Base-by-base conservation (phyloP, 1,284 basidiomycete genomes). In the Melanopsichium pennsylvanicum region DNA sequence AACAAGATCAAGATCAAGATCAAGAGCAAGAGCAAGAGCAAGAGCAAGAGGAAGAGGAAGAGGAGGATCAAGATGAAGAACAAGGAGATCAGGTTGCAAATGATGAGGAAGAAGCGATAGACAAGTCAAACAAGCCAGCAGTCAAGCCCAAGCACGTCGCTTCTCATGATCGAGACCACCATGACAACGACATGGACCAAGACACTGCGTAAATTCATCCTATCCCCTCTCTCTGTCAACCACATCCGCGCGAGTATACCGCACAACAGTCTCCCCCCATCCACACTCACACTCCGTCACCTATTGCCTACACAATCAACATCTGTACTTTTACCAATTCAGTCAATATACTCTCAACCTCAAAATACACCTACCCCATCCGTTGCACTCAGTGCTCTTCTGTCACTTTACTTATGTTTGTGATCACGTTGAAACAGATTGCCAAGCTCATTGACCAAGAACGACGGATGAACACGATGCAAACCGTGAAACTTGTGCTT, bases 141-240 rank as follows among this genome's bases (percentile, higher is more conserved):
- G 42, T n/a, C n/a, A 45, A 8, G 38, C 44, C 18, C 35, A 38
- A 29, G n/a, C n/a, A n/a, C 13, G 11, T 33, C n/a, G 9, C 45
- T n/a, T 11, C 38, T n/a, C 29, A 29, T 7, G 13, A 29, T 16
- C n/a, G n/a, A 23, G 19, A 10, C 4, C 26, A 50, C 15, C 47
- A 42, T 4, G 33, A 40, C 23, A 32, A 51, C 18, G 39, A 15
- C n/a, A 67, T 61, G 57, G 51, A 67, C n/a, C 33, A 67, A 25
- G 44, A 61, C 26, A 49, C 45, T 19, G 39, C 49, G 8, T 43
- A 48, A 19, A 38, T 5, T n/a, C 4, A 3, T 25, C 16, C n/a
- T n/a, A n/a, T n/a, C n/a, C n/a, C n/a, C n/a, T n/a, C n/a, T n/a
- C n/a, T n/a, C n/a, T n/a, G n/a, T n/a, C n/a, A n/a, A n/a, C n/a